Conservation (phyloP, 225 moss, liverwort and hornwort genomes). For the Physcomitrellopsis africana region DNA sequence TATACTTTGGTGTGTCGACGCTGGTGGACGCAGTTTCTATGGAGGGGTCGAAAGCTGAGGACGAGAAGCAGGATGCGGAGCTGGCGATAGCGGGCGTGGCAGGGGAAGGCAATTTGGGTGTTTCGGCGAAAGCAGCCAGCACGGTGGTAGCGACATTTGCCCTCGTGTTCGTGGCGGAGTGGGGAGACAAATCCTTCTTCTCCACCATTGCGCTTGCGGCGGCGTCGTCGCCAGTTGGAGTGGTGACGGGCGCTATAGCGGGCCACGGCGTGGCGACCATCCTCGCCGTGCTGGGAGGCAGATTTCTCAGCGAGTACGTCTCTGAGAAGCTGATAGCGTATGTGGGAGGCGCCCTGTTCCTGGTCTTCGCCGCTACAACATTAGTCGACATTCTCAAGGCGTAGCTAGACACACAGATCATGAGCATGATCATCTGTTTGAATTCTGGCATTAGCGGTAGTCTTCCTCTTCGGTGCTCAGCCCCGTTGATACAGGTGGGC, state of each 20-base stretch:
- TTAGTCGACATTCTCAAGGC: slow-evolving; percentile 61
- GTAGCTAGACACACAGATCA: no score
- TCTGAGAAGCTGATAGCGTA: slow-evolving; percentile 73
- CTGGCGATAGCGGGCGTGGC: slow-evolving; percentile 87
- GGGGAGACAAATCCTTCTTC: slow-evolving; percentile 98
- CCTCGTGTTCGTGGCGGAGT: slow-evolving; percentile 94
- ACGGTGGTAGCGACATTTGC: slow-evolving; percentile 88
- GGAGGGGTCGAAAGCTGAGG: slow-evolving; percentile 78
- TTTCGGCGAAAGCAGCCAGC: slow-evolving; percentile 56
- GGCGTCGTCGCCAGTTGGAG: slow-evolving; percentile 82
- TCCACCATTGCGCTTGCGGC: slow-evolving; percentile 94
- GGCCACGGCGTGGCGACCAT: slow-evolving; percentile 87
- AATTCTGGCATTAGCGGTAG: no score
- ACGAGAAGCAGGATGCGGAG: slow-evolving; percentile 96
- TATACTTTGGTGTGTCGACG: slow-evolving; percentile 93
- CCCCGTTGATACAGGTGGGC: no score
- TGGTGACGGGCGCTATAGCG: slow-evolving; percentile 84
- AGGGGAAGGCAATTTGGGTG: slow-evolving; percentile 46
- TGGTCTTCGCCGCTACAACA: slow-evolving; percentile 79
- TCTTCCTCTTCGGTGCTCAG: no score
- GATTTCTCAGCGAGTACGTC: slow-evolving; percentile 79
- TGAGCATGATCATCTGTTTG: no score
- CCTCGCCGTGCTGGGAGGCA: slow-evolving; percentile 90
- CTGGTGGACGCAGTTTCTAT: slow-evolving; percentile 81
- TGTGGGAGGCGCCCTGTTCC: slow-evolving; percentile 78